These are phyloP conservation scores for Linderniella brevidens DNA, from an alignment of 257 asterid genomes.

Conservation along the genomic window DNA sequence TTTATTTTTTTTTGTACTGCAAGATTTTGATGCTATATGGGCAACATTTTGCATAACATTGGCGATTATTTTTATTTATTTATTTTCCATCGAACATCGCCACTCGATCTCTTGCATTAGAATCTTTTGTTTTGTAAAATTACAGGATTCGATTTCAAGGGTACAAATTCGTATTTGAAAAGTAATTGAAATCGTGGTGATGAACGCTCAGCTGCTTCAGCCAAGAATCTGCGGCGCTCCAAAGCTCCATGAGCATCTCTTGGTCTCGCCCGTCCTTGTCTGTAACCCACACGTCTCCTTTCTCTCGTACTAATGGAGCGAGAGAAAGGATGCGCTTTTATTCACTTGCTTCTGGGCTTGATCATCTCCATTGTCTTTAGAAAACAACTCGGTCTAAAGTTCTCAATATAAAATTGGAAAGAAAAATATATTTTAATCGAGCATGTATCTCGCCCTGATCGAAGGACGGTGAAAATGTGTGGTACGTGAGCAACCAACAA, in stretches of 20 bases:
- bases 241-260: constrained; percentile 41
- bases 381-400: neutral
- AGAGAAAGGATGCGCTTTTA: constrained; percentile 14
- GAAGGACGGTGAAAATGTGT: constrained; percentile 62
- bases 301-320: constrained; percentile 52
- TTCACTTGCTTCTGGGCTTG: neutral
- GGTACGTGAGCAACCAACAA: constrained; percentile 55
- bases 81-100: too few species aligned
- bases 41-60: too few species aligned
- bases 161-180: constrained; percentile 9
- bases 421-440: too few species aligned
- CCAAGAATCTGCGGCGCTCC: constrained; percentile 87
- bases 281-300: constrained; percentile 53
- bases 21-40: too few species aligned
- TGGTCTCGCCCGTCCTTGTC: constrained; percentile 24
- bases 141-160: too few species aligned
- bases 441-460: constrained; percentile 11
- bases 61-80: too few species aligned
- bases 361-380: neutral
- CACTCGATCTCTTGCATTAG: too few species aligned
- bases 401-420: too few species aligned
- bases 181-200: constrained; percentile 87
- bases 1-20: too few species aligned
- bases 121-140: too few species aligned
- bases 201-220: constrained; percentile 83